Percentiles rank a stretch among this genome's conserved stretches.
phyloP scores from a whole-genome alignment of 257 asterid species.

The Cinchona pubescens region DNA sequence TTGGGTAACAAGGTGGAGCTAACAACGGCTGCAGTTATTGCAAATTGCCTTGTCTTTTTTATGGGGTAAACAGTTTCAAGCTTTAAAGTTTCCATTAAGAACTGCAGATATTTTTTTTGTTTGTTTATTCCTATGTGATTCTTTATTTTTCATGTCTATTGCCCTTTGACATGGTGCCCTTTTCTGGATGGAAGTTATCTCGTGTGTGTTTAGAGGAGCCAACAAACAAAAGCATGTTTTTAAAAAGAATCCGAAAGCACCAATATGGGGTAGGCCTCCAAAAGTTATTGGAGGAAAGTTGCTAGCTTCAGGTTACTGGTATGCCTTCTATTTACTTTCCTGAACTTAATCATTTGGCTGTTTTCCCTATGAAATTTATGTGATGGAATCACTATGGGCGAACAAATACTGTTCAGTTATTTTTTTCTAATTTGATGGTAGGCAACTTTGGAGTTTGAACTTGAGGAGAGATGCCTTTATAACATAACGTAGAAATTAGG shows the following conservation, averaged over 20 bases:
- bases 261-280: slow-evolving; percentile 91
- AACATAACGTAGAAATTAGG: neutral
- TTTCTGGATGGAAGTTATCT: slow-evolving; percentile 53
- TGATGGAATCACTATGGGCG: neutral
- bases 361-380: neutral
- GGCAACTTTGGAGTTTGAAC: neutral
- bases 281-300: slow-evolving; percentile 91
- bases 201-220: slow-evolving; percentile 96
- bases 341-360: neutral
- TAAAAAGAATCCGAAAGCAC: slow-evolving; percentile 82
- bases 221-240: slow-evolving; percentile 90
- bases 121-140: neutral
- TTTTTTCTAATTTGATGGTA: neutral
- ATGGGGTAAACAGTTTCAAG: slow-evolving; percentile 52
- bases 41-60: slow-evolving; percentile 74
- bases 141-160: slow-evolving; percentile 3
- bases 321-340: slow-evolving; percentile 18
- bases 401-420: neutral
- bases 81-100: neutral
- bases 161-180: slow-evolving; percentile 21
- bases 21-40: slow-evolving; percentile 63
- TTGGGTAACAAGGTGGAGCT: slow-evolving; percentile 67
- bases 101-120: neutral
- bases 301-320: slow-evolving; percentile 99
- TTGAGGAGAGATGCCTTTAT: neutral